Percentiles rank a stretch among this genome's conserved stretches.
phyloP scores from a whole-genome alignment of 2,329 filamentous ascomycete genomes.

The Ilyonectria sp. region DNA sequence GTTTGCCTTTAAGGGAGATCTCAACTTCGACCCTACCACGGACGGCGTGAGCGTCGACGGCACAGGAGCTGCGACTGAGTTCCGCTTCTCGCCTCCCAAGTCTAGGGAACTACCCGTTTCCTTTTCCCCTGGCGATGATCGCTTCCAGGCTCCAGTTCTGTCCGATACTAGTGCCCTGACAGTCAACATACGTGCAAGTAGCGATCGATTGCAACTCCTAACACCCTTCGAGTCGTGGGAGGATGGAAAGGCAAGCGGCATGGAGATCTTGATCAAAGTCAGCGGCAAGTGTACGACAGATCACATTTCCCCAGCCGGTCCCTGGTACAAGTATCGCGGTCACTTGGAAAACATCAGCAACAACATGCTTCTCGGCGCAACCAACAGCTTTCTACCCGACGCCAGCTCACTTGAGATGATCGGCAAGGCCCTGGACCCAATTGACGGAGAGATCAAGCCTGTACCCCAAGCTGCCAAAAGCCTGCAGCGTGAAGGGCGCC shows the following conservation, averaged over 20 bases:
- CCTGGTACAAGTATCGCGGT: slow-evolving; percentile 57
- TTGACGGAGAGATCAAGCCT: slow-evolving; percentile 32
- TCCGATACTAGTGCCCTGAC: slow-evolving; percentile 37
- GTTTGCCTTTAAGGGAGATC: slow-evolving; percentile 56
- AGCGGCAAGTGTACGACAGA: slow-evolving; percentile 57
- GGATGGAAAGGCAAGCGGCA: slow-evolving; percentile 38
- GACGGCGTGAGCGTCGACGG: neutral
- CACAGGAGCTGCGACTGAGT: slow-evolving; percentile 16
- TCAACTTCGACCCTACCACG: slow-evolving; percentile 51
- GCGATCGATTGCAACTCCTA: slow-evolving; percentile 51
- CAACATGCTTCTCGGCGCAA: slow-evolving; percentile 54
- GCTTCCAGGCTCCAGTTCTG: slow-evolving; percentile 45
- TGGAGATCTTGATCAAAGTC: slow-evolving; percentile 53
- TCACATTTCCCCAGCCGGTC: slow-evolving; percentile 56
- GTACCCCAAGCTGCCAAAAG: slow-evolving; percentile 49
- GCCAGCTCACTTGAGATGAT: slow-evolving; percentile 34
- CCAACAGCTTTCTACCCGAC: slow-evolving; percentile 50
- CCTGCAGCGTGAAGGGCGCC: slow-evolving; percentile 38
- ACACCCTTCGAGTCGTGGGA: slow-evolving; percentile 49
- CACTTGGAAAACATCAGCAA: slow-evolving; percentile 57
- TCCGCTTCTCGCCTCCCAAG: slow-evolving; percentile 48
- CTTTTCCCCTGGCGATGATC: slow-evolving; percentile 45
- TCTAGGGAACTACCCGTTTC: slow-evolving; percentile 45
- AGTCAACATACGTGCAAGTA: slow-evolving; percentile 47
- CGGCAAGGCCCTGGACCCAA: slow-evolving; percentile 48